These are phyloP conservation scores for Fusarium tupiense DNA, from an alignment of 2,329 filamentous ascomycete species.

Conservation along the genomic window DNA sequence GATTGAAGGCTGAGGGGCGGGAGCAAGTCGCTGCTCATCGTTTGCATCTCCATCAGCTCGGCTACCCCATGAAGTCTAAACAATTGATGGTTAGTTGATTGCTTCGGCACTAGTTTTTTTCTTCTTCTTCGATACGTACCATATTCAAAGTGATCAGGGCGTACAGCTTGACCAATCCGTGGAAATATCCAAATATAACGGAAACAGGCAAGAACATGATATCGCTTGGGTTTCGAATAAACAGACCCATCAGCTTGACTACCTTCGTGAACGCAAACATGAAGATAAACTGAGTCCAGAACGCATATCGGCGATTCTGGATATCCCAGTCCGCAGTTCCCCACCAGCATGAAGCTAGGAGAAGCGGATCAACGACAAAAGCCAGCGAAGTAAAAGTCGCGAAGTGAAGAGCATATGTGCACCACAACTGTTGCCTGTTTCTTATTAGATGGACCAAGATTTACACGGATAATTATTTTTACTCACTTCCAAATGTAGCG, in stretches of 20 bases:
- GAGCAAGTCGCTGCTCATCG: slow-evolving; percentile 75
- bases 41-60: slow-evolving; percentile 90
- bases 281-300: slow-evolving; percentile 74
- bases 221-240: slow-evolving; percentile 84
- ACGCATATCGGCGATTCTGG: slow-evolving; percentile 60
- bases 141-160: slow-evolving; percentile 83
- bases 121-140: slow-evolving; percentile 64
- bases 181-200: slow-evolving; percentile 90
- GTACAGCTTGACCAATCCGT: slow-evolving; percentile 91
- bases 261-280: slow-evolving; percentile 88
- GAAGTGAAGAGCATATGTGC: slow-evolving; percentile 89
- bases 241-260: slow-evolving; percentile 88
- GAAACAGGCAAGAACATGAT: slow-evolving; percentile 84
- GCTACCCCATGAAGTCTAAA: slow-evolving; percentile 93
- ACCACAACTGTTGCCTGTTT: slow-evolving; percentile 87
- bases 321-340: slow-evolving; percentile 71
- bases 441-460: slow-evolving; percentile 27
- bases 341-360: slow-evolving; percentile 75
- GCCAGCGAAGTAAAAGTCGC: slow-evolving; percentile 93
- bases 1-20: slow-evolving; percentile 53
- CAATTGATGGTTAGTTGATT: slow-evolving; percentile 17
- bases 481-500: slow-evolving; percentile 88
- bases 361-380: slow-evolving; percentile 78
- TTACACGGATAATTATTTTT: neutral
- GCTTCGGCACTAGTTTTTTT: neutral